Conservation (phyloP, 129 eudicot genomes). For the Tagetes erecta region DNA sequence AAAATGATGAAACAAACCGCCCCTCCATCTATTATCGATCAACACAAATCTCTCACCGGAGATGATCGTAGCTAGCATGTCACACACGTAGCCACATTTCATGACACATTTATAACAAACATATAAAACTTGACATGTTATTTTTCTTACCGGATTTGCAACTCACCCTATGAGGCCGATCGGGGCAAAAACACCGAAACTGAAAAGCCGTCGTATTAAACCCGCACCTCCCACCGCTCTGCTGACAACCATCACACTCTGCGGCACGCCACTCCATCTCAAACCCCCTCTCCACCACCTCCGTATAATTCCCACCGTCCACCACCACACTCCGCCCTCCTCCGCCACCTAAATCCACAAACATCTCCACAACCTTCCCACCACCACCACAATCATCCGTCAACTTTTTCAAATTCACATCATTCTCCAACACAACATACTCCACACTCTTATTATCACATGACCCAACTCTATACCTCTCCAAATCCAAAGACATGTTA, state of each 20-base stretch:
- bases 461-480: constrained; percentile 6
- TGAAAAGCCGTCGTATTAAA: constrained; percentile 8
- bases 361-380: constrained; percentile 23
- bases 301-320: constrained; percentile 9
- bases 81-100: not conserved
- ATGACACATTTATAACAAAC: too few relatives aligned
- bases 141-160: constrained; percentile 46
- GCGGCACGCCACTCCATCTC: constrained; percentile 49
- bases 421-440: constrained; percentile 31
- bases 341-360: constrained; percentile 35
- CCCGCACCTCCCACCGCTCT: constrained; percentile 70
- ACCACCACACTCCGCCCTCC: constrained; percentile 16
- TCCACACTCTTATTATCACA: not conserved
- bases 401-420: constrained; percentile 26
- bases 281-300: constrained; percentile 50
- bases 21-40: too few relatives aligned
- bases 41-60: too few relatives aligned
- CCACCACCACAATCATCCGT: constrained; percentile 23
- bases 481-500: not conserved
- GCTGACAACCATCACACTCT: constrained; percentile 43
- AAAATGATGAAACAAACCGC: too few relatives aligned
- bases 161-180: constrained; percentile 43
- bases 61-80: not conserved
- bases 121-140: not conserved
- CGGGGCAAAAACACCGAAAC: constrained; percentile 59